Evolutionary conservation across 768 basidiomycete genomes (phyloP), one percentile per base, ranked within the genome.

Genomic region (Cubamyces lactineus): DNA sequence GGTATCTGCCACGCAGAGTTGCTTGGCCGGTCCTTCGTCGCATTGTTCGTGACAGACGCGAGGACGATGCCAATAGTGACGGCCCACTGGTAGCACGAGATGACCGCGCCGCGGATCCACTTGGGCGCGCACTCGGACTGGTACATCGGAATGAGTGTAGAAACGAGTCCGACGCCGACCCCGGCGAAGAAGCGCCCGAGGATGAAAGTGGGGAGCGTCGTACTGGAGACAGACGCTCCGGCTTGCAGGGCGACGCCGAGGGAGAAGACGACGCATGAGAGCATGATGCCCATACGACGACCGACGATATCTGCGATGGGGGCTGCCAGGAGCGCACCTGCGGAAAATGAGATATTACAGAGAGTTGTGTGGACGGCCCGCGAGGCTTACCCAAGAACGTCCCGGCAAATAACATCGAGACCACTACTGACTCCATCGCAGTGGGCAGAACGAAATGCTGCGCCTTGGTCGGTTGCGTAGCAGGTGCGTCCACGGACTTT

Each of bases 181-280:
- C 92, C 92, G 39, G 91, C 91, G 59, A 91, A 77, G 53, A 91
- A 79, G 77, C 91, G 90, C 62, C 91, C 91, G 48, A 82, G 73
- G 59, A 86, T 80, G 73, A 91, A 90, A 49, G 85, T 77, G 13
- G 80, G 75, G 39, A 88, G 71, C 28, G 70, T 74, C 0, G 75
- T 34, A 9, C 34, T 11, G 34, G 34, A 34, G 9, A 9, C 5
- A 34, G 34, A 76, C 0, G 85, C 74, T 38, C 83, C 88, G 21
- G 79, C 82, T 69, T 91, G 89, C 74, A 91, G 79, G 26, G 83
- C 77, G 46, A 87, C 80, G 74, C 92, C 91, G 53, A 85, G 60
- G 42, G 67, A 73, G 79, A 90, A 93, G 68, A 85, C 71, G 42
- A 77, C 0, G 51, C 75, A 78, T 6, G 83, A 72, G 21, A 58